phyloP scores from a whole-genome alignment of 345 rosid genomes.

The Arabidopsis arenosa region DNA sequence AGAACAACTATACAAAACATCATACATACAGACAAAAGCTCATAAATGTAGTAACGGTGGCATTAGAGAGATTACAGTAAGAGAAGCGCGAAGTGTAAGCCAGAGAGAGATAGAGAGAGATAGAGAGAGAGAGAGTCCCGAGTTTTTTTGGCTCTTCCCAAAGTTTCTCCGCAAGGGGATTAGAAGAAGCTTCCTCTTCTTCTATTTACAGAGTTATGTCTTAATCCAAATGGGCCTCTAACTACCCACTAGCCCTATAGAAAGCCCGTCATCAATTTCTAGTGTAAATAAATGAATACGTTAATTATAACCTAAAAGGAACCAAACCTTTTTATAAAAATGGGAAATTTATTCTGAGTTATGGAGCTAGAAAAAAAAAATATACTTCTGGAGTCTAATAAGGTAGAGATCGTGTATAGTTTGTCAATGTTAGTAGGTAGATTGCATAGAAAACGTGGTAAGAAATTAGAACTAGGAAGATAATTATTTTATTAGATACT shows the following conservation, averaged over 20 bases:
- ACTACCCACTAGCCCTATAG: not conserved
- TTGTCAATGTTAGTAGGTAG: not conserved
- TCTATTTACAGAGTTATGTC: not conserved
- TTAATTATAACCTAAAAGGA: no score
- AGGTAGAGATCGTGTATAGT: no score
- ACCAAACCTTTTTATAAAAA: no score
- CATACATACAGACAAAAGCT: not conserved
- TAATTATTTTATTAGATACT: not conserved
- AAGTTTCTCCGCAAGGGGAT: slow-evolving; percentile 18
- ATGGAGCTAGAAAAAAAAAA: no score
- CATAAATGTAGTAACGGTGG: not conserved
- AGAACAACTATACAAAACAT: slow-evolving; percentile 2
- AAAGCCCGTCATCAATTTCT: not conserved
- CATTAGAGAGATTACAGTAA: slow-evolving; percentile 1
- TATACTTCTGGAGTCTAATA: no score
- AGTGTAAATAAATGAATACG: no score
- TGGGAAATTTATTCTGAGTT: no score
- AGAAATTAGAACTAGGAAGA: not conserved
- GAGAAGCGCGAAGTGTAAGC: slow-evolving; percentile 8
- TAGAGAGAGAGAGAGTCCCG: not conserved
- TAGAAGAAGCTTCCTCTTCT: not conserved
- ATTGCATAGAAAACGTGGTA: not conserved
- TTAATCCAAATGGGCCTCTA: slow-evolving; percentile 17
- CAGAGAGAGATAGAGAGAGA: slow-evolving; percentile 3
- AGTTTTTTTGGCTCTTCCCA: slow-evolving; percentile 25